Evolutionary conservation across 2,329 filamentous ascomycete species (phyloP), one percentile per base, ranked within the genome.

Genomic region (Aspergillus sp.): DNA sequence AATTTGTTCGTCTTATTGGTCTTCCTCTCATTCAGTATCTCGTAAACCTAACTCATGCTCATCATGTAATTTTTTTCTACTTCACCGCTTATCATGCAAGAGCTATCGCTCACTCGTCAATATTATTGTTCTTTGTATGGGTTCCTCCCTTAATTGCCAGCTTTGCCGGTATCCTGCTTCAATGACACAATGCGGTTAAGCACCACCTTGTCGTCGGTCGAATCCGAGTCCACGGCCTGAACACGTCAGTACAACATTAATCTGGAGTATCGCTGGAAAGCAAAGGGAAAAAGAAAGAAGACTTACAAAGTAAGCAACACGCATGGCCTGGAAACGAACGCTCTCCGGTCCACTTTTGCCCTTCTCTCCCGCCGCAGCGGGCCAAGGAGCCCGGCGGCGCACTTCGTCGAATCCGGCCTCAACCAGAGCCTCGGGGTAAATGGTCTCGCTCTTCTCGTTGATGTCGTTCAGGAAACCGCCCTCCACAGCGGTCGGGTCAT

Each of bases 161-260:
- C 55, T 52, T 65, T 66, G 5, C 63, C 60, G 4, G 58, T 58
- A 42, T 67, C 66, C 59, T 96, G 93, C 80, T 96, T 96, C 71
- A 97, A 77, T 52, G 90, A 91, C 22, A 98, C 93, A 70, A 98
- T 97, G 54, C 92, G 85, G 79, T 98, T 98, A 31, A 98, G 79
- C 52, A 98, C 85, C 65, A 96, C 82, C 75, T 89, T 91, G n/a
- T 91, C 90, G 32, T 86, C 85, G 0, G 86, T 90, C 60, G 87
- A 90, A 69, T 96, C 92, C 53, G 84, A 85, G 73, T 97, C 93
- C 74, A 96, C 67, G 2, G 65, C 60, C 63, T 64, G 22, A 26
- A 11, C 4, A 5, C 7, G 16, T 54, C 11, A 57, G 24, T 22
- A 22, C 22, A 22, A 22, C 22, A 22, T 22, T 22, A 22, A 22